Base-by-base conservation (phyloP, 371 early-diverging fungal genomes). In the Blyttiomyces sp. region DNA sequence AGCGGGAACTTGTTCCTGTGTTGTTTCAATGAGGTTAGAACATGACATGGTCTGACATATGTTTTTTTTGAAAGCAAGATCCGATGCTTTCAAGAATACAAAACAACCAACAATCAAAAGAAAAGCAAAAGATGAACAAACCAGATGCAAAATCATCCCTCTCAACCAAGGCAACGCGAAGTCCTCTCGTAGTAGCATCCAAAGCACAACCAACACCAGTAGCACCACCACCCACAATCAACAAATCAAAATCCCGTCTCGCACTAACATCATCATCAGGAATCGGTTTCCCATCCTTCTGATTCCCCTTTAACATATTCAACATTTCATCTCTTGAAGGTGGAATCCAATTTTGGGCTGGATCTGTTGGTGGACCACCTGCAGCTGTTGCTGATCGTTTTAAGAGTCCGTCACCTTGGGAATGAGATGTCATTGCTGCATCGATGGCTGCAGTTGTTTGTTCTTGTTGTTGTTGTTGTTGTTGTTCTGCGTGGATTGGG, bases 201-300 rank as follows among this genome's bases (percentile, higher is more conserved):
- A 99, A 77, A 23, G 96, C 93, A 56, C 93, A 88, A 24, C 99
- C 99, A 9, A 92, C 84, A 33, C 99, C 99, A 0, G 98, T 94
- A 21, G 98, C 95, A 34, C 99, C 99, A 34, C 98, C 99, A 57
- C 99, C 99, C 34, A 98, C 89, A 50, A 99, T 84, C 33, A 98
- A 74, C 39, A 99, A 66, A 79, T 99, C 99, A 71, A 86, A 96
- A 28, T 65, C 68, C 2, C 27, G 52, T 19, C 43, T 58, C 19
- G 49, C 57, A 9, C 21, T 43, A 30, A 16, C 46, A 36, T n/a
- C 30, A 21, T 1, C 26, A 39, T 32, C 43, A 0, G 49, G 28
- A 5, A 1, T 34, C 17, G 43, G 43, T 11, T 6, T 17, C 30
- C 61, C 64, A 13, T 58, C 63, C 21, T 43, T 36, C 6, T 50